These are phyloP conservation scores for Solanum verrucosum DNA, from an alignment of 257 asterid genomes.

Conservation along the genomic window DNA sequence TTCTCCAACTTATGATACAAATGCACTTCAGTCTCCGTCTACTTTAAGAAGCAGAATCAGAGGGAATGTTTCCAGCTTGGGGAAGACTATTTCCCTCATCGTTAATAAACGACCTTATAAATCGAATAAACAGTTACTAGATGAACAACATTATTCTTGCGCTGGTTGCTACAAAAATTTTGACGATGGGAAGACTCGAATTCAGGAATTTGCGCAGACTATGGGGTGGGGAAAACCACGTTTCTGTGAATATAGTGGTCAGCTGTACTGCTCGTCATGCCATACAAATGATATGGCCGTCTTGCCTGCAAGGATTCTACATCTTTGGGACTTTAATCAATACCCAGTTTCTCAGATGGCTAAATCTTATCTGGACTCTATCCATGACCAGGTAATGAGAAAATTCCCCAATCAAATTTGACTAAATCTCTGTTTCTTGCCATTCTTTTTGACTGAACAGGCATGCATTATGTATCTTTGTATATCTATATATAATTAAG, in stretches of 20 bases:
- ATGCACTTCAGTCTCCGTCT: constrained; percentile 16
- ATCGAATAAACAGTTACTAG: constrained; percentile 67
- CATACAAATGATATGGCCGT: constrained; percentile 79
- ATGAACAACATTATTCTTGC: constrained; percentile 75
- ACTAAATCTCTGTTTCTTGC: neutral
- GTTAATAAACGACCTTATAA: constrained; percentile 51
- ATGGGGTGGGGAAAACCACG: constrained; percentile 98
- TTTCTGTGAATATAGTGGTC: constrained; percentile 83
- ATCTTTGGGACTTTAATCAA: constrained; percentile 76
- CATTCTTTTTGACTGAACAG: neutral
- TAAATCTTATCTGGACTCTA: constrained; percentile 84
- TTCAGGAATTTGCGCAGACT: constrained; percentile 55
- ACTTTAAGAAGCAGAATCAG: constrained; percentile 13
- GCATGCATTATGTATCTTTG: neutral
- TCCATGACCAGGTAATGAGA: constrained; percentile 58
- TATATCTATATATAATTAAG: neutral
- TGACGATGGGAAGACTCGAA: constrained; percentile 57
- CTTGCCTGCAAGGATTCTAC: constrained; percentile 88
- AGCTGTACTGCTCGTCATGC: constrained; percentile 80
- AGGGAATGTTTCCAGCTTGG: constrained; percentile 37
- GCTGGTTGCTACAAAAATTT: constrained; percentile 81
- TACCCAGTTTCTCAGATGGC: constrained; percentile 89
- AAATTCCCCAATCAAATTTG: neutral
- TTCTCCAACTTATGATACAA: constrained; percentile 33
- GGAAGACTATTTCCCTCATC: constrained; percentile 73